Conservation (phyloP, 2,329 filamentous ascomycete genomes). For the Nemania sp. region DNA sequence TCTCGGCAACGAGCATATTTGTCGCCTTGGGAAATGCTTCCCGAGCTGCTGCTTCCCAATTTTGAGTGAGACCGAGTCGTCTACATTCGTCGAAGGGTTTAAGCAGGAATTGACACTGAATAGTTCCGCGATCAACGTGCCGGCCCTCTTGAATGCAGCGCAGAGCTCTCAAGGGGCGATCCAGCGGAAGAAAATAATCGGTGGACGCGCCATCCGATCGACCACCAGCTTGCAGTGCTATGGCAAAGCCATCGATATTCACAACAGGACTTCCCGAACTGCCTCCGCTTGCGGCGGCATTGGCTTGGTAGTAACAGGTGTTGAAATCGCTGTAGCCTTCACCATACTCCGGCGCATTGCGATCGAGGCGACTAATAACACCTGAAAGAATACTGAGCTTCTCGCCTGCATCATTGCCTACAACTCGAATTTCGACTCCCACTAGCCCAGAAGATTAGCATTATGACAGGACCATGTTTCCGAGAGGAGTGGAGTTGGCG, state of each 20-base stretch:
- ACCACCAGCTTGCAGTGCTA: conserved; percentile 92
- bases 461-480: neutral
- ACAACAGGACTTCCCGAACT: conserved; percentile 98
- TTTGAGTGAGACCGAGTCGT: conserved; percentile 77
- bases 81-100: conserved; percentile 98
- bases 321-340: conserved; percentile 99
- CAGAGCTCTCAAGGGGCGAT: conserved; percentile 84
- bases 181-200: conserved; percentile 94
- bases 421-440: conserved; percentile 91
- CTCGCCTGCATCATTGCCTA: conserved; percentile 97
- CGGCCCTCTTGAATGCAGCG: conserved; percentile 79
- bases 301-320: conserved; percentile 94
- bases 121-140: conserved; percentile 86
- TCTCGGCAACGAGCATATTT: conserved; percentile 95
- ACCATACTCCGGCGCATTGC: conserved; percentile 96
- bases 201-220: conserved; percentile 93
- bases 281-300: conserved; percentile 92
- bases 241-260: conserved; percentile 88
- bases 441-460: conserved; percentile 51
- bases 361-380: conserved; percentile 92
- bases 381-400: conserved; percentile 97
- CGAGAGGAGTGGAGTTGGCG: neutral
- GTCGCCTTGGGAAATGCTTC: conserved; percentile 88
- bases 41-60: conserved; percentile 85
- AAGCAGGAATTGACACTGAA: conserved; percentile 95